phyloP scores from a whole-genome alignment of 2,329 filamentous ascomycete genomes.

The Cephalotrichum gorgonifer region DNA sequence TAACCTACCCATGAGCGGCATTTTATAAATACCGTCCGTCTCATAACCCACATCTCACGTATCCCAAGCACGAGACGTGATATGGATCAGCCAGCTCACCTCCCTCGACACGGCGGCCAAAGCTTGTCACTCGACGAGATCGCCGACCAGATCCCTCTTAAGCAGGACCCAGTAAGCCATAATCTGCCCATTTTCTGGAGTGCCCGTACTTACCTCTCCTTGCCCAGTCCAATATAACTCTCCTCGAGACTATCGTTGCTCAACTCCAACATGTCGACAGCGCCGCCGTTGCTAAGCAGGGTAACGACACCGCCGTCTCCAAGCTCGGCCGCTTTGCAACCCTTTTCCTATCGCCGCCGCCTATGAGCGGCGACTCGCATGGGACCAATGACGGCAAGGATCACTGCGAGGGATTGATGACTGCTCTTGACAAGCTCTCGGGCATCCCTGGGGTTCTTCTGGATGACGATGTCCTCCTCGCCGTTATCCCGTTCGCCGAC shows the following conservation, averaged over 20 bases:
- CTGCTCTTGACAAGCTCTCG: not conserved
- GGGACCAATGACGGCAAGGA: not conserved
- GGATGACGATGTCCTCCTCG: not conserved
- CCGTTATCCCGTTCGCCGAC: not conserved
- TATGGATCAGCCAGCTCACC: not conserved
- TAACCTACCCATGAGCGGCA: too few relatives aligned
- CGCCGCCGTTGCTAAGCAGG: not conserved
- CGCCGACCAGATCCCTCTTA: not conserved
- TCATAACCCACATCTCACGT: not conserved
- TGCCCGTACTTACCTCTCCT: not conserved
- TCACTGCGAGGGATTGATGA: not conserved
- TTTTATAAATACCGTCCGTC: not conserved
- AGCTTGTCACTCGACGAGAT: not conserved
- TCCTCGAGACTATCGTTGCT: not conserved
- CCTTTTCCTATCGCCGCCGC: not conserved
- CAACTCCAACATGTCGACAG: not conserved
- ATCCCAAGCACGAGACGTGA: not conserved
- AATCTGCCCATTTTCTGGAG: not conserved
- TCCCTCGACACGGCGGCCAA: too few relatives aligned
- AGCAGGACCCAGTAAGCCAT: not conserved
- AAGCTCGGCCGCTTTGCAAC: not conserved
- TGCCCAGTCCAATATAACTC: not conserved
- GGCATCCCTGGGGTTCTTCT: not conserved
- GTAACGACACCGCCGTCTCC: not conserved
- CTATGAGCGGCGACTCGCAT: not conserved